Percentiles rank a stretch among this genome's conserved stretches.
These are phyloP conservation scores for Scenedesmus sp. DNA, from an alignment of 163 green algal species.

Conservation along the genomic window DNA sequence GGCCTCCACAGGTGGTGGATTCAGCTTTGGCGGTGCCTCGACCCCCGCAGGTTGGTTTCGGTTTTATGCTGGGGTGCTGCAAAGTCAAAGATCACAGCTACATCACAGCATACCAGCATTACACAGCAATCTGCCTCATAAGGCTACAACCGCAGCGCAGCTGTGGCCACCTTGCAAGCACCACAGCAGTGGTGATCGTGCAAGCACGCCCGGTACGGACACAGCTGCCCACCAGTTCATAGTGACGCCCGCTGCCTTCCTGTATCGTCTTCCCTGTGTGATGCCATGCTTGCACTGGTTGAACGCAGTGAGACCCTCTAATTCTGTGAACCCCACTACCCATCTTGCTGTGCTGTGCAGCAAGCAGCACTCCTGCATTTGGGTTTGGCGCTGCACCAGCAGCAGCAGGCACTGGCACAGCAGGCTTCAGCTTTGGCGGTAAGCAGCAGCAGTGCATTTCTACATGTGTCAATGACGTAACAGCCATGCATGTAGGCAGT, in stretches of 20 bases:
- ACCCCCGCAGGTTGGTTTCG: neutral
- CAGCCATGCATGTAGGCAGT: neutral
- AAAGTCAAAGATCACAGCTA: neutral
- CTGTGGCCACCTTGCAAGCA: too few relatives aligned
- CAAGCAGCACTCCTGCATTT: conserved; percentile 42
- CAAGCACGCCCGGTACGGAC: too few relatives aligned
- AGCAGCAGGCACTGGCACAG: conserved; percentile 23
- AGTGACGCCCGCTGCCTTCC: too few relatives aligned
- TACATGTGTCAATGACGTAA: neutral
- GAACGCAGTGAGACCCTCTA: neutral
- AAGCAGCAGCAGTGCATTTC: neutral
- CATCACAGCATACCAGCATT: neutral
- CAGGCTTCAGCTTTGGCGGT: conserved; percentile 48
- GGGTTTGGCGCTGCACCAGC: conserved; percentile 40
- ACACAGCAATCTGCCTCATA: too few relatives aligned
- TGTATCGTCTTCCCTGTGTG: neutral
- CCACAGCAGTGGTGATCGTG: too few relatives aligned
- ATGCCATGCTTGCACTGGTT: neutral
- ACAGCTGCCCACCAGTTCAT: too few relatives aligned
- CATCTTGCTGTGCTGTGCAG: neutral
- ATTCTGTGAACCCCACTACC: neutral
- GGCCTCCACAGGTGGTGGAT: conserved; percentile 37
- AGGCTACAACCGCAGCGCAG: too few relatives aligned
- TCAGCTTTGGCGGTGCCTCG: conserved; percentile 43
- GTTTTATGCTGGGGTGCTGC: neutral